A percentile compares a stretch with the other conserved stretches of the same genome.
These are phyloP conservation scores for Pleurotus sapidus DNA, from an alignment of 768 basidiomycete species.

Conservation along the genomic window DNA sequence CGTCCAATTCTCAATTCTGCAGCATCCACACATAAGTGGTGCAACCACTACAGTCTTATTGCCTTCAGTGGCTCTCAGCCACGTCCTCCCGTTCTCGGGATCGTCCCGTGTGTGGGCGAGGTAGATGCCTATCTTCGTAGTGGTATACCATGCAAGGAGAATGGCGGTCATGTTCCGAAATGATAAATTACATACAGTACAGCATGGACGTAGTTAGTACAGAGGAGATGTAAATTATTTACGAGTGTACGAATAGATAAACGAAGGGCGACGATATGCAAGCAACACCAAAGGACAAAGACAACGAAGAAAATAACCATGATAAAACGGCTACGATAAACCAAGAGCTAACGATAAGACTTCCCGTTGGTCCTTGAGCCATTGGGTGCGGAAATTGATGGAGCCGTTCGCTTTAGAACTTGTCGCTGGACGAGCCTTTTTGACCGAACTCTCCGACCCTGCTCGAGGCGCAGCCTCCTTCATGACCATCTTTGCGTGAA, in stretches of 20 bases:
- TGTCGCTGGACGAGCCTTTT: conserved; percentile 59
- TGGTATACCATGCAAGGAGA: not conserved
- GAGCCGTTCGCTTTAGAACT: conserved; percentile 51
- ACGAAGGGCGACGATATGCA: conserved; percentile 7
- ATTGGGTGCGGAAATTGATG: conserved; percentile 36
- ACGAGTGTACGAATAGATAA: conserved; percentile 19
- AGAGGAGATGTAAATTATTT: conserved; percentile 4
- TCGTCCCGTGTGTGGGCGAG: too few species aligned
- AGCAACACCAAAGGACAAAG: conserved; percentile 16
- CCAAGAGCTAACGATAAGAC: conserved; percentile 46
- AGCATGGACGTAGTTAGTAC: conserved; percentile 3
- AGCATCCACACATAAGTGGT: too few species aligned
- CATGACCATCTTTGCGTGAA: conserved; percentile 95
- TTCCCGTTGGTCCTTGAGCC: conserved; percentile 58
- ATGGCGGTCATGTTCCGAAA: not conserved
- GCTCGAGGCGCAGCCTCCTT: conserved; percentile 71
- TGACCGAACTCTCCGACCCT: conserved; percentile 46
- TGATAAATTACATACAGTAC: conserved; percentile 3
- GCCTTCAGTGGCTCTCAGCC: too few species aligned
- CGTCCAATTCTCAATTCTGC: too few species aligned
- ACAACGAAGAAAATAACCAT: conserved; percentile 20
- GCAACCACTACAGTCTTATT: too few species aligned
- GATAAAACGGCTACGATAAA: conserved; percentile 11
- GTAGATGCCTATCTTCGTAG: too few species aligned
- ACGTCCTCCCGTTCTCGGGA: too few species aligned